These are phyloP conservation scores for Blastobotrys malaysiensis DNA, from an alignment of 1,139 yeast species.

Conservation along the genomic window DNA sequence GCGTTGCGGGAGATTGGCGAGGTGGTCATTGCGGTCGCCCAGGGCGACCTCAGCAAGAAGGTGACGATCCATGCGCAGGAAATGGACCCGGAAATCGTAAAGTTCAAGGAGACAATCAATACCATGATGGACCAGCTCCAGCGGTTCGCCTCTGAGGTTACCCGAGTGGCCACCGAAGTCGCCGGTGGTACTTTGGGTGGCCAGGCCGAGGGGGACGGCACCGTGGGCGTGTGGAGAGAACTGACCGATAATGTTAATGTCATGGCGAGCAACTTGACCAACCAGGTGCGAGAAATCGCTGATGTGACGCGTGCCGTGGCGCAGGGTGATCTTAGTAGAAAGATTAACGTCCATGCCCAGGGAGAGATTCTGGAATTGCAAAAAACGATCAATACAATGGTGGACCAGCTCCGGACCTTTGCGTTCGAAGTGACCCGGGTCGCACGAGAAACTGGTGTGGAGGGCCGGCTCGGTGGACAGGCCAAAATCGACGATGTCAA, in stretches of 20 bases:
- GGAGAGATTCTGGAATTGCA: constrained; percentile 76
- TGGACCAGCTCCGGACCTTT: constrained; percentile 79
- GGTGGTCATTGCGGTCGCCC: constrained; percentile 77
- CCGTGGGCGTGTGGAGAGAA: constrained; percentile 83
- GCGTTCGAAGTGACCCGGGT: constrained; percentile 86
- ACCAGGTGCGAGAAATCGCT: constrained; percentile 80
- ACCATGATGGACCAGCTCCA: constrained; percentile 86
- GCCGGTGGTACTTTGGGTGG: constrained; percentile 89
- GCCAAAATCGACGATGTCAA: constrained; percentile 79
- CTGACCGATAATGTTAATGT: constrained; percentile 80
- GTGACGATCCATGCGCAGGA: constrained; percentile 69
- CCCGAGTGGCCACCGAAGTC: constrained; percentile 82
- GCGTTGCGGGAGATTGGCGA: constrained; percentile 77
- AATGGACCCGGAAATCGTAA: constrained; percentile 63
- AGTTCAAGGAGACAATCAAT: constrained; percentile 75
- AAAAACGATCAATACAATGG: constrained; percentile 80
- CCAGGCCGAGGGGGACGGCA: constrained; percentile 76
- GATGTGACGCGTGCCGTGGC: constrained; percentile 86
- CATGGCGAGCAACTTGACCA: constrained; percentile 81
- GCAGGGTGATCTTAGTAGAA: constrained; percentile 68
- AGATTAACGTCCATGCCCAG: constrained; percentile 78
- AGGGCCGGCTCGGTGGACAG: constrained; percentile 83
- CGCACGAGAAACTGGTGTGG: constrained; percentile 86
- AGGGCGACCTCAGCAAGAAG: constrained; percentile 77
- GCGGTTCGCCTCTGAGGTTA: constrained; percentile 75